These are phyloP conservation scores for Panellus pusillus DNA, from an alignment of 768 basidiomycete genomes.

Conservation along the genomic window DNA sequence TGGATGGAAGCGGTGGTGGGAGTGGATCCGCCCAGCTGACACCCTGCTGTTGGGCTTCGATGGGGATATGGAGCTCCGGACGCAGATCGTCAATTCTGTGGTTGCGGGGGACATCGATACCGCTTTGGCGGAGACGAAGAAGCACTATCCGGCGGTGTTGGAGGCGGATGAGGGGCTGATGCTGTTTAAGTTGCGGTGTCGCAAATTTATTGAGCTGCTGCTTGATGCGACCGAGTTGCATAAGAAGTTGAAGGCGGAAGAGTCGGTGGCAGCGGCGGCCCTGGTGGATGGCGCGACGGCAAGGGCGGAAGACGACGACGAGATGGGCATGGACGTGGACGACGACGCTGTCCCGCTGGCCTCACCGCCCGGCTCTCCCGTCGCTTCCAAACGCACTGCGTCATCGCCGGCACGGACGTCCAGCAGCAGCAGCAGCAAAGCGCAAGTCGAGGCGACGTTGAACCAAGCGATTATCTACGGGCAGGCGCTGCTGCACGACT, in stretches of 20 bases:
- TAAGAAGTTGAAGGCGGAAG: conserved; percentile 53
- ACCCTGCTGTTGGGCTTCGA: conserved; percentile 31
- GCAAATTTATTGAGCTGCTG: conserved; percentile 84
- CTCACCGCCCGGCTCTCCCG: conserved; percentile 10
- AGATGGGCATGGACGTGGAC: conserved; percentile 65
- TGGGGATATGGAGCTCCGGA: conserved; percentile 64
- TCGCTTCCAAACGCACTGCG: conserved; percentile 12
- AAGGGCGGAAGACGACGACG: conserved; percentile 37
- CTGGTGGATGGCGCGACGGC: conserved; percentile 35
- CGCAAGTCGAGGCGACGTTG: conserved; percentile 57
- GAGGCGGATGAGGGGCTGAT: conserved; percentile 68
- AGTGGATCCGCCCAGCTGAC: conserved; percentile 20
- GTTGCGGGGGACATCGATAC: conserved; percentile 69
- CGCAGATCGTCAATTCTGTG: conserved; percentile 70
- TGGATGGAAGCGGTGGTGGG: conserved; percentile 41
- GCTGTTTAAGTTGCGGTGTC: conserved; percentile 79
- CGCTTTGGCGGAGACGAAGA: conserved; percentile 56
- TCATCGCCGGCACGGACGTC: conserved; percentile 26
- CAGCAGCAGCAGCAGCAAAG: conserved; percentile 23
- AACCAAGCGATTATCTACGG: conserved; percentile 74
- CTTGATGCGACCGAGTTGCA: conserved; percentile 69
- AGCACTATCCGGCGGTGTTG: conserved; percentile 63
- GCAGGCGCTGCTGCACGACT: conserved; percentile 66
- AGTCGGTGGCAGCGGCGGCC: conserved; percentile 32
- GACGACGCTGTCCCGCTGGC: conserved; percentile 34